Percentiles rank a stretch among this genome's conserved stretches.
Conservation (phyloP, 495 filamentous ascomycete species). For the Trichoderma virens region DNA sequence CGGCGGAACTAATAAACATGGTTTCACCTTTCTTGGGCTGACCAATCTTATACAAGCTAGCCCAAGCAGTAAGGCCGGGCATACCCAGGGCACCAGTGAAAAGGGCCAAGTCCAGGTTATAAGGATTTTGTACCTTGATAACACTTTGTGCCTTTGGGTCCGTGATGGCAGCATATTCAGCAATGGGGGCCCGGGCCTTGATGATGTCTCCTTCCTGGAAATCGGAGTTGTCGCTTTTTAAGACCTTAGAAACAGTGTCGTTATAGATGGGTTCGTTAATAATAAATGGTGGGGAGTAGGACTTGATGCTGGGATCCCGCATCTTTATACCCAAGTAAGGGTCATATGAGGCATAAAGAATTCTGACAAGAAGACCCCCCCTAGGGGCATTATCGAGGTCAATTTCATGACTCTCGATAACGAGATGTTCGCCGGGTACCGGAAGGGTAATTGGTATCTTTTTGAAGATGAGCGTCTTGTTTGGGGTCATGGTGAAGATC, state of each 20-base stretch:
- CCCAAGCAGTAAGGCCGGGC: not conserved
- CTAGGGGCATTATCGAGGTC: too few species aligned
- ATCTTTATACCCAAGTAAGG: not conserved
- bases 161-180: not conserved
- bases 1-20: not conserved
- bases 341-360: not conserved
- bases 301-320: not conserved
- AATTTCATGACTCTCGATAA: too few species aligned
- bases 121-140: not conserved
- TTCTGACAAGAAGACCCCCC: not conserved
- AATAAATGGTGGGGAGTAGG: not conserved
- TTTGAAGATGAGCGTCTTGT: too few species aligned
- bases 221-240: not conserved
- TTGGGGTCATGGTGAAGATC: too few species aligned
- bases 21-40: not conserved
- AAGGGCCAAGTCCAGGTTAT: not conserved
- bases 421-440: too few species aligned
- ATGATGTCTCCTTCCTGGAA: not conserved
- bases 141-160: too few species aligned
- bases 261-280: not conserved
- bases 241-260: not conserved
- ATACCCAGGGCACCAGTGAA: not conserved
- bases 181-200: not conserved
- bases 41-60: not conserved
- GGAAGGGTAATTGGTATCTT: too few species aligned